These are phyloP conservation scores for Jaenimonas drosophilae DNA, from an alignment of 208 protist species.

Conservation along the genomic window DNA sequence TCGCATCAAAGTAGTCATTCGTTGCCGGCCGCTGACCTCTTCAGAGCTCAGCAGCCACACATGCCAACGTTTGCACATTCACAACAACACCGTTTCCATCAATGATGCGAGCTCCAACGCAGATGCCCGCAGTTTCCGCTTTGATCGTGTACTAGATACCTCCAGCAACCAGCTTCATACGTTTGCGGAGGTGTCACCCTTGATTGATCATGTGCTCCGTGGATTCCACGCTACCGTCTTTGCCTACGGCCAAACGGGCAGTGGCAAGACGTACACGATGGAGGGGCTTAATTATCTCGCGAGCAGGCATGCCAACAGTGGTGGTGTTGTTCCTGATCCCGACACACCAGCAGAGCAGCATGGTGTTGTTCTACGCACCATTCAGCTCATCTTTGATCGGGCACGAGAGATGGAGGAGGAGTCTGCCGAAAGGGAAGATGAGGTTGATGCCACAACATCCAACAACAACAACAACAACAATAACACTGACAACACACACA, in stretches of 20 bases:
- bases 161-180: slow-evolving; percentile 37
- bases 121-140: slow-evolving; percentile 43
- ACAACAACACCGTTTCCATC: slow-evolving; percentile 17
- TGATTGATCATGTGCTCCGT: slow-evolving; percentile 79
- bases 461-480: background rate
- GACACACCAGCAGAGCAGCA: slow-evolving; percentile 32
- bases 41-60: slow-evolving; percentile 20
- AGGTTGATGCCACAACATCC: background rate
- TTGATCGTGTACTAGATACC: slow-evolving; percentile 58
- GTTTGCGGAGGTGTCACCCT: slow-evolving; percentile 55
- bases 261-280: slow-evolving; percentile 88
- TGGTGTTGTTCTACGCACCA: slow-evolving; percentile 67
- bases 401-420: slow-evolving; percentile 27
- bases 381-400: slow-evolving; percentile 75
- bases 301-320: background rate
- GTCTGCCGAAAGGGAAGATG: slow-evolving; percentile 1
- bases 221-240: slow-evolving; percentile 85
- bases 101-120: slow-evolving; percentile 8
- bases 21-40: slow-evolving; percentile 42
- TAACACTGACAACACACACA: background rate
- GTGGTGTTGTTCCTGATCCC: slow-evolving; percentile 11
- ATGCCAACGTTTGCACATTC: slow-evolving; percentile 23
- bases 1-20: slow-evolving; percentile 53
- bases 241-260: slow-evolving; percentile 88
- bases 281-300: slow-evolving; percentile 51